Conservation (phyloP, 768 basidiomycete species). For the Leccinellum albellum region DNA sequence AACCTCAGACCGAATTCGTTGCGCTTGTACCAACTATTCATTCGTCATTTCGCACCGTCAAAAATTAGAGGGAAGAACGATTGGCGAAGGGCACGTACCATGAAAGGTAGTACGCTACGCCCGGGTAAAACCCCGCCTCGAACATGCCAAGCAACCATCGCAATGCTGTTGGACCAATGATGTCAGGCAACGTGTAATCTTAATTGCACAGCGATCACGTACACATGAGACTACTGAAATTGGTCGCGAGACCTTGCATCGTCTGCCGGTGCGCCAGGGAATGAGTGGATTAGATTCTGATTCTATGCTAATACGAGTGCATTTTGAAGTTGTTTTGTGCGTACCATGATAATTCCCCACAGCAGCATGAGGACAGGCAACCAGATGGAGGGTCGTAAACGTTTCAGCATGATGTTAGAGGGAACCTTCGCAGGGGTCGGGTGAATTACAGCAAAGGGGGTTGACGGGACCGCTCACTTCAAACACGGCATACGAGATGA, state of each 20-base stretch:
- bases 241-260: conserved; percentile 66
- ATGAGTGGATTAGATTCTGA: conserved; percentile 1
- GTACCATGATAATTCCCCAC: conserved; percentile 76
- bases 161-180: conserved; percentile 42
- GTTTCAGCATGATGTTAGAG: conserved; percentile 68
- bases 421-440: conserved; percentile 44
- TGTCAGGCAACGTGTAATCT: background rate
- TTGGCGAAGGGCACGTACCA: conserved; percentile 42
- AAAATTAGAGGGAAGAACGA: conserved; percentile 13
- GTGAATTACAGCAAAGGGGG: background rate
- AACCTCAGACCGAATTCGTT: conserved; percentile 68
- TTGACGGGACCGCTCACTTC: conserved; percentile 40
- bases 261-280: conserved; percentile 41
- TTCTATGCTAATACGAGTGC: background rate
- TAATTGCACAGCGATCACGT: conserved; percentile 14
- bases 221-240: conserved; percentile 69
- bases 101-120: conserved; percentile 70
- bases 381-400: conserved; percentile 75
- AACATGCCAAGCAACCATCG: conserved; percentile 70
- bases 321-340: background rate
- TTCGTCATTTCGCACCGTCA: conserved; percentile 33
- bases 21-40: conserved; percentile 55
- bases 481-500: conserved; percentile 65
- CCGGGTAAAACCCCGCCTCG: conserved; percentile 45
- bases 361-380: conserved; percentile 66